A percentile compares a stretch with the other conserved stretches of the same genome.
phyloP scores from a whole-genome alignment of 163 green algal genomes.

The Volvox carteri region DNA sequence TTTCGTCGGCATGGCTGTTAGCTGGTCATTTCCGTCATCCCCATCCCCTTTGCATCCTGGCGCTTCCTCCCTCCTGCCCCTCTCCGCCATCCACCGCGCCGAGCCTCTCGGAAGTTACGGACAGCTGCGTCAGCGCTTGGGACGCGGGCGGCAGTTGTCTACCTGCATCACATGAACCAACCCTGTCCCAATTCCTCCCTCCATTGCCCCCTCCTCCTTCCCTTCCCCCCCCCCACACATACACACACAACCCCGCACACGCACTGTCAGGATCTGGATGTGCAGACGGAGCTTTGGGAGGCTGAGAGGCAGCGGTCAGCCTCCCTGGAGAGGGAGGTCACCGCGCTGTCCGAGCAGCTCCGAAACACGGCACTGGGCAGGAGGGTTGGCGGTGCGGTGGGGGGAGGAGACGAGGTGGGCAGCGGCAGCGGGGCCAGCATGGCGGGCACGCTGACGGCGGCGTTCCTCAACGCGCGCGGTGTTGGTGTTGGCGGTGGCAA shows the following conservation, averaged over 20 bases:
- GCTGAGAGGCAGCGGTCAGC: slow-evolving; percentile 38
- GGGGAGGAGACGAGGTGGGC: not conserved
- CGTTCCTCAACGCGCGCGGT: slow-evolving; percentile 19
- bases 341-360: slow-evolving; percentile 44
- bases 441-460: slow-evolving; percentile 1
- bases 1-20: too few species aligned
- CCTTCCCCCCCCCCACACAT: not conserved
- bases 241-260: too few species aligned
- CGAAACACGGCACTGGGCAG: slow-evolving; percentile 32
- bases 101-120: too few species aligned
- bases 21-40: not conserved
- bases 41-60: too few species aligned
- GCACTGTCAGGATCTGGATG: slow-evolving; percentile 56
- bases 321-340: slow-evolving; percentile 42
- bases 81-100: too few species aligned
- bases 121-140: too few species aligned
- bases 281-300: slow-evolving; percentile 54
- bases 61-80: too few species aligned
- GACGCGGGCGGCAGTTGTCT: too few species aligned
- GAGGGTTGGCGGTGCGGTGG: not conserved
- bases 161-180: too few species aligned
- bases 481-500: not conserved
- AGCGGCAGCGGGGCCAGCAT: not conserved
- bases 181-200: not conserved
- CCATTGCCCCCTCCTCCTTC: not conserved